Evolutionary conservation across 805 yeast species (phyloP), one percentile per base, ranked within the genome.

Genomic region (Metschnikowia lochheadii): DNA sequence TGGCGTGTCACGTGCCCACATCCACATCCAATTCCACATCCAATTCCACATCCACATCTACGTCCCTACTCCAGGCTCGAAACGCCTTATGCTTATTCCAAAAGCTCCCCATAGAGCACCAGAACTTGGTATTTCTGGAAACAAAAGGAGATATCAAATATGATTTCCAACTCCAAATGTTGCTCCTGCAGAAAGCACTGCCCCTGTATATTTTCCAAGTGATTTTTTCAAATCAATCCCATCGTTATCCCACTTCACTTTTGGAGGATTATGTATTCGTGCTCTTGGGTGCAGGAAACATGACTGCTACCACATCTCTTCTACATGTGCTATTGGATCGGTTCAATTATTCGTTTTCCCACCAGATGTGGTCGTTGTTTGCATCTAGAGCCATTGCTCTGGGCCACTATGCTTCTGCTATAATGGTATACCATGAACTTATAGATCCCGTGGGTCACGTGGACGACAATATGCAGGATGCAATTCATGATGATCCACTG

Each of bases 291-390:
- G 36, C 40, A 5, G 53, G 54, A n/a, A 59, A 64, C 32, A 34
- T 70, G 20, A 51, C 50, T 11, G 69, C 67, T 3, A 64, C 61
- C 7, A 57, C 66, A 1, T 54, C 67, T 5, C 44, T 70, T 32
- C 56, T 66, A 5, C 73, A 70, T 49, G 43, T 63, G 14, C 46
- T 68, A n/a, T 50, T 59, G 13, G 52, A 49, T 17, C 46, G 55
- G 3, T 49, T 55, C 4, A 33, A 34, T 2, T 60, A 62, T 44
- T 46, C 32, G 11, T 50, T 69, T 23, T 62, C 71, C 20, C 63
- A 67, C 51, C 70, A 72, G 50, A 34, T 67, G 23, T 73, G 77
- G 77, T 62, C 72, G 1, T 41, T 51, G 2, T 65, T 62, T 35
- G 40, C 67, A 0, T 52, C 65, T 8, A 45, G 63, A 29, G 66